A percentile compares a stretch with the other conserved stretches of the same genome.
These are phyloP conservation scores for Coniosporium tulheliwenetii DNA, from an alignment of 2,329 filamentous ascomycete genomes.

Conservation along the genomic window DNA sequence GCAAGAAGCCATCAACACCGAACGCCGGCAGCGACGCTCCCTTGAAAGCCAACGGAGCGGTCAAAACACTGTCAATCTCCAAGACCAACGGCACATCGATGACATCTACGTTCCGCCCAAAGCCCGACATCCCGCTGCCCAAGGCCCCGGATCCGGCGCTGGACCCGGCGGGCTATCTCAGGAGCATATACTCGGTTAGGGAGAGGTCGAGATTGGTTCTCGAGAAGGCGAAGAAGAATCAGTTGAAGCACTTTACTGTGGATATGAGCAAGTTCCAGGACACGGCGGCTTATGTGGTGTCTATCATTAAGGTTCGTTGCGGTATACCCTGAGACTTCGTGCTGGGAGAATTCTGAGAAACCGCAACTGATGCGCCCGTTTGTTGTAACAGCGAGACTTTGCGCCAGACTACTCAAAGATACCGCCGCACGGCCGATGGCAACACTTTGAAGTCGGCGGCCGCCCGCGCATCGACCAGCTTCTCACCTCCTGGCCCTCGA, in stretches of 20 bases:
- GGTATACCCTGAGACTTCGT: neutral
- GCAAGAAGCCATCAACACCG: constrained; percentile 28
- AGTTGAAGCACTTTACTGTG: constrained; percentile 74
- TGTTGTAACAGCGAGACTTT: constrained; percentile 44
- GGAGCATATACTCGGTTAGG: constrained; percentile 76
- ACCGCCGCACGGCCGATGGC: constrained; percentile 73
- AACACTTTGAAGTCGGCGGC: constrained; percentile 72
- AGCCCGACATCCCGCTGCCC: constrained; percentile 68
- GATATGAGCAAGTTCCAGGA: constrained; percentile 73
- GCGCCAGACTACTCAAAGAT: constrained; percentile 55
- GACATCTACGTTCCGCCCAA: constrained; percentile 16
- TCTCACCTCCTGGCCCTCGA: constrained; percentile 50
- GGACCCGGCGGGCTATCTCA: constrained; percentile 80
- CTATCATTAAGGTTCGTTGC: constrained; percentile 71
- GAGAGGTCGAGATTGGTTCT: constrained; percentile 61
- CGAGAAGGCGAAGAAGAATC: constrained; percentile 60
- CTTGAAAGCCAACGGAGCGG: neutral
- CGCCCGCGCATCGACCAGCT: constrained; percentile 58
- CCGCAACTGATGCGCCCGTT: constrained; percentile 1
- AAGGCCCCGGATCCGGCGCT: constrained; percentile 73
- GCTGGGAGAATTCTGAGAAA: neutral
- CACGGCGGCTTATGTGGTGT: constrained; percentile 75
- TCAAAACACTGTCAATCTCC: constrained; percentile 20
- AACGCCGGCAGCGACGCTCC: constrained; percentile 7
- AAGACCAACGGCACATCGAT: constrained; percentile 8